Percentiles rank a stretch among this genome's conserved stretches.
phyloP scores from a whole-genome alignment of 768 basidiomycete genomes.

The Leucogyrophana mollusca region DNA sequence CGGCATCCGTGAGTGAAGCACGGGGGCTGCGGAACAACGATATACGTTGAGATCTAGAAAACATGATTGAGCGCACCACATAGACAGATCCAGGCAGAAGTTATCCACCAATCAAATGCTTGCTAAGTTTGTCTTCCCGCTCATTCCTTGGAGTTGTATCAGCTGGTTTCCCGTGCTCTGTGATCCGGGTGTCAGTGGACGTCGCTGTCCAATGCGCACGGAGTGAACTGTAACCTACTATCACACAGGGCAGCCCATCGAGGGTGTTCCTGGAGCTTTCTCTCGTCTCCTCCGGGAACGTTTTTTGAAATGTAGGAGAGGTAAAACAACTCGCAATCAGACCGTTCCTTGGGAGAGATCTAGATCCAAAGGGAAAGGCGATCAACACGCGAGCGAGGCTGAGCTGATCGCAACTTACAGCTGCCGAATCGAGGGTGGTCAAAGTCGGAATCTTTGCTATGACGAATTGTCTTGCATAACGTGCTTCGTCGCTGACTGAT shows the following conservation, averaged over 20 bases:
- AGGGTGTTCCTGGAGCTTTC: conserved; percentile 51
- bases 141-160: conserved; percentile 28
- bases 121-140: conserved; percentile 52
- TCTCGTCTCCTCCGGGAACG: conserved; percentile 38
- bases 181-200: conserved; percentile 1
- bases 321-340: conserved; percentile 84
- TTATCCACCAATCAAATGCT: conserved; percentile 56
- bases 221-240: conserved; percentile 45
- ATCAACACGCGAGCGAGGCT: conserved; percentile 7
- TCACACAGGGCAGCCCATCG: conserved; percentile 62
- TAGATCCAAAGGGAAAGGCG: conserved; percentile 24
- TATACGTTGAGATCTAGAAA: conserved; percentile 31
- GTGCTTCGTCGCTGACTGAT: conserved; percentile 36
- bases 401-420: conserved; percentile 39
- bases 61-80: conserved; percentile 9
- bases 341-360: conserved; percentile 69
- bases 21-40: conserved; percentile 16
- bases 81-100: not conserved
- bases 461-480: conserved; percentile 54
- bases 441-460: conserved; percentile 72
- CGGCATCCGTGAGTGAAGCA: conserved; percentile 21
- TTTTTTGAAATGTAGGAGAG: conserved; percentile 60
- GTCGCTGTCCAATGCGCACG: conserved; percentile 5
- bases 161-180: conserved; percentile 61
- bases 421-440: conserved; percentile 57